Evolutionary conservation across 1,284 basidiomycete genomes (phyloP), one percentile per base, ranked within the genome.

Genomic region (Erythrobasidium hasegawianum): DNA sequence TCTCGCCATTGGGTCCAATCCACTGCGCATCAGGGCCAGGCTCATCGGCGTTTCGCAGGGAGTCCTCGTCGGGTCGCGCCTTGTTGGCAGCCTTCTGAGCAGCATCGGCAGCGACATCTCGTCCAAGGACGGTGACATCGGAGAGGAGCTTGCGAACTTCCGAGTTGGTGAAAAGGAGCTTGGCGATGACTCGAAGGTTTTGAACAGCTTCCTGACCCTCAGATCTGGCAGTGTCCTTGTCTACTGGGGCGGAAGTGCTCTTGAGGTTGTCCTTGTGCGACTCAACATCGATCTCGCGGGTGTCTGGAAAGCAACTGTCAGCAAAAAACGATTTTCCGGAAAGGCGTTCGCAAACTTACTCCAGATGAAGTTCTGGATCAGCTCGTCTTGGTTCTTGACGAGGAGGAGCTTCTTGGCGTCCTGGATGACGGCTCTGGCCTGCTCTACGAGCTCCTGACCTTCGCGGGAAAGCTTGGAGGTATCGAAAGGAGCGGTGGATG

Each of bases 351-450:
- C 26, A n/a, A n/a, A 18, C 57, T 60, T 38, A 60, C 65, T 81
- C 85, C 85, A 92, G 52, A 91, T 77, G 71, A 92, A 92, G 69
- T 73, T 71, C 61, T 74, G 64, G 38, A 64, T 41, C 2, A 65
- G 62, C 59, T 65, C 62, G 55, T 65, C 62, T 47, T 50, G 26
- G 38, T 65, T 65, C 62, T 65, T 65, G 71, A 88, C 86, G 77
- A 94, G 92, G 77, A 95, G 82, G 45, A 94, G 82, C 79, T 95
- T 90, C 74, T 94, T 92, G 26, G 82, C 80, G 77, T 96, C 96
- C 83, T 95, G 95, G 67, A 77, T 70, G 67, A 76, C 75, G 74
- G 77, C 83, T 47, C 85, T 83, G 16, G 83, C 78, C 75, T 95
- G 90, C 61, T 85, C 80, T 53, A 93, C 80, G 69, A 97, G 85